These are phyloP conservation scores for Prunus campanulata DNA, from an alignment of 306 rosid species.

Conservation along the genomic window DNA sequence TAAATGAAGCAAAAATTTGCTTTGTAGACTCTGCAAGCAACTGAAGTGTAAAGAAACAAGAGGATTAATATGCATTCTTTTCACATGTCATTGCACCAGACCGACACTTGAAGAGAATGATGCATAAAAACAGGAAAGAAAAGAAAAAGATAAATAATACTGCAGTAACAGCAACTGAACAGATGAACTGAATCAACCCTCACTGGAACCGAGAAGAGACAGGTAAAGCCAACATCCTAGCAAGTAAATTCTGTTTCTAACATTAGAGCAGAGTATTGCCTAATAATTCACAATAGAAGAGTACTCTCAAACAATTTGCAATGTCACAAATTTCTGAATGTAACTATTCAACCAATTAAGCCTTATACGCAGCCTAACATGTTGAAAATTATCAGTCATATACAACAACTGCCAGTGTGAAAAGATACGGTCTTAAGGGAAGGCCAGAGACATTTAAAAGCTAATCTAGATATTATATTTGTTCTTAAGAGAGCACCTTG, in stretches of 20 bases:
- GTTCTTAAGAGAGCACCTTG: background rate
- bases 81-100: constrained; percentile 16
- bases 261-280: background rate
- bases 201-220: background rate
- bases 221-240: background rate
- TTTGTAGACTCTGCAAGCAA: constrained; percentile 91
- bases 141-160: background rate
- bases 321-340: background rate
- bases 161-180: background rate
- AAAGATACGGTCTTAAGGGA: background rate
- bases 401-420: background rate
- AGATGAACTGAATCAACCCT: background rate
- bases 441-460: background rate
- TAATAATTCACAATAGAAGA: background rate
- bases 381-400: background rate
- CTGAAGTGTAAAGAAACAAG: constrained; percentile 45
- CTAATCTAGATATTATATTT: background rate
- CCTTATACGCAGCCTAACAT: background rate
- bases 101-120: background rate
- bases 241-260: background rate
- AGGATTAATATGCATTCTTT: constrained; percentile 19
- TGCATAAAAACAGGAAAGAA: background rate
- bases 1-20: constrained; percentile 73
- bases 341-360: background rate
- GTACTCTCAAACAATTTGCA: background rate